Evolutionary conservation across 2,329 filamentous ascomycete species (phyloP).

Genomic region (Colletotrichum nymphaeae): DNA sequence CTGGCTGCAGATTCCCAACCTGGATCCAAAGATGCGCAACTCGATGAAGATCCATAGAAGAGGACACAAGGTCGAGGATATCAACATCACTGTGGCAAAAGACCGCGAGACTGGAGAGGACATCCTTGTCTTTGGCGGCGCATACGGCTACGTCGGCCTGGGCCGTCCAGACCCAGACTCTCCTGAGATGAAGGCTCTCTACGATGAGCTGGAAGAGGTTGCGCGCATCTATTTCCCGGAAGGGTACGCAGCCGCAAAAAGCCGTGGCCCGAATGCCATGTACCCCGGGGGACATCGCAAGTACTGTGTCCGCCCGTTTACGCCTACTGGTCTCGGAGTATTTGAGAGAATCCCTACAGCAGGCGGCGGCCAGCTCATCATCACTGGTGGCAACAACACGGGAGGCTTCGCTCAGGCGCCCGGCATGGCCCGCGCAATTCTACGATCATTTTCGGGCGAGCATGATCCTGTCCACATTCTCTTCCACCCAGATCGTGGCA

Average conservation of each 20-base stretch:
- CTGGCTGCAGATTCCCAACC: slow-evolving; percentile 28
- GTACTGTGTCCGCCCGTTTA: not conserved
- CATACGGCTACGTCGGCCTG: slow-evolving; percentile 27
- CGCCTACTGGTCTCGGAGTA: not conserved
- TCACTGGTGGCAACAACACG: not conserved
- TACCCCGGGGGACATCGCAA: not conserved
- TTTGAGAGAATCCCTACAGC: not conserved
- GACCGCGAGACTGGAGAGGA: slow-evolving; percentile 23
- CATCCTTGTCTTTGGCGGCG: slow-evolving; percentile 27
- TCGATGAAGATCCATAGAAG: slow-evolving; percentile 26
- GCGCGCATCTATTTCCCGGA: not conserved
- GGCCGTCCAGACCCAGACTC: slow-evolving; percentile 20
- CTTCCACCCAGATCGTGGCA: not conserved
- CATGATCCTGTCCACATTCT: not conserved
- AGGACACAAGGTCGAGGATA: slow-evolving; percentile 23
- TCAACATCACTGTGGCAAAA: slow-evolving; percentile 25
- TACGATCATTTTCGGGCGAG: not conserved
- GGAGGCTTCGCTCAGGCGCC: not conserved
- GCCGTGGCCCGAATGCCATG: not conserved
- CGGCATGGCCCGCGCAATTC: not conserved
- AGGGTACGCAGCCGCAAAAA: not conserved
- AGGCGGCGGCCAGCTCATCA: not conserved
- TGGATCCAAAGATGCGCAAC: slow-evolving; percentile 18
- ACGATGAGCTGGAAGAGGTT: not conserved
- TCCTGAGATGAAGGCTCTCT: slow-evolving; percentile 16